Base-by-base conservation (phyloP, 75 land plant species). In the Pinus taeda region DNA sequence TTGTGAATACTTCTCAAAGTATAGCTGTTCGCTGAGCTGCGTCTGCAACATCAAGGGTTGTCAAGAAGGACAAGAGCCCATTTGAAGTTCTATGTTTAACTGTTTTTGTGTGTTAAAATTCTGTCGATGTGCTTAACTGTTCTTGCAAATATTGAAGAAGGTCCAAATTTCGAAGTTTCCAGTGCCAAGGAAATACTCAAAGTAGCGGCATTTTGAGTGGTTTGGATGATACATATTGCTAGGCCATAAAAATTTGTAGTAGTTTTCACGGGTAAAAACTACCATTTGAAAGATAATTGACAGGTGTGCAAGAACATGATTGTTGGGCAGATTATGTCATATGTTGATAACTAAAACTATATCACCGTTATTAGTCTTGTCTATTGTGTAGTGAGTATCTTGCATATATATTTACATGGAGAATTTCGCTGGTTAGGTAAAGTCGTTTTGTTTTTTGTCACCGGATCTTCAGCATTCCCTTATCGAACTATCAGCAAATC, bases 121-220 rank as follows among this genome's bases (percentile, higher is more conserved):
- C n/a, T n/a, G n/a, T n/a, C n/a, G n/a, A n/a, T n/a, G n/a, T n/a
- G n/a, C n/a, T n/a, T n/a, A n/a, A n/a, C n/a, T n/a, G n/a, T n/a
- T n/a, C n/a, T 83, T 75, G 94, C 92, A 8, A 93, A 95, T 57
- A 66, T 91, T 64, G 98, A 95, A 76, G 81, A 90, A 63, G 96
- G 94, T 45, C 96, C 94, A 29, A 87, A 77, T 17, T 91, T 91
- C 80, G 85, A 91, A 33, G 80, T 86, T 21, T 91, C 94, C 57
- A 80, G 97, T 77, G 96, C 92, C 3, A 91, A 93, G 0, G 92
- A 93, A 20, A 93, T 95, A 75, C 84, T 92, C 79, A 92, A 92
- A 62, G 87, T 83, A 55, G 83, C 89, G 73, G 59, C 15, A 20
- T 11, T 57, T 56, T 73, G 22, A 60, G 62, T 49, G 53, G 6